A percentile compares a stretch with the other conserved stretches of the same genome.
Conservation (phyloP, 768 basidiomycete species). For the Lactarius tabidus region DNA sequence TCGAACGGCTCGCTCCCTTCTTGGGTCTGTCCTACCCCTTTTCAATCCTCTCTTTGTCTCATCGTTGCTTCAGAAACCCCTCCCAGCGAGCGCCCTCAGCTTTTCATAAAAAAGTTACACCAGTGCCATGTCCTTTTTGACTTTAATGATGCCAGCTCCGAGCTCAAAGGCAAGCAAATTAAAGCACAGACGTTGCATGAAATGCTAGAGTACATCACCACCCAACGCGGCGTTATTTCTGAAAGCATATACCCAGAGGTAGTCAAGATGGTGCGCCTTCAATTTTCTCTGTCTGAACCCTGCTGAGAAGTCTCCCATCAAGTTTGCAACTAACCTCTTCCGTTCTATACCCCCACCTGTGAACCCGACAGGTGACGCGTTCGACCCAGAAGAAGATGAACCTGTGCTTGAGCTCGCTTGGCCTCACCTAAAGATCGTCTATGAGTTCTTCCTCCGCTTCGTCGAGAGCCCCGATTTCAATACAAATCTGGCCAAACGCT, state of each 20-base stretch:
- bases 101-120: conserved; percentile 92
- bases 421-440: conserved; percentile 99
- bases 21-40: conserved; percentile 50
- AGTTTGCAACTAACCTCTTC: conserved; percentile 99
- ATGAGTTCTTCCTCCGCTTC: conserved; percentile 99
- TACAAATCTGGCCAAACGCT: conserved; percentile 95
- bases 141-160: conserved; percentile 95
- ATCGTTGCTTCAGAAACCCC: conserved; percentile 67
- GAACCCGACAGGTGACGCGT: conserved; percentile 96
- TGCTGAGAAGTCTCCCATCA: conserved; percentile 10
- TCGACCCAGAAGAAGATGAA: conserved; percentile 99
- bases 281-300: conserved; percentile 17
- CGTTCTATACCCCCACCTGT: conserved; percentile 99
- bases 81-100: conserved; percentile 77
- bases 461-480: conserved; percentile 98
- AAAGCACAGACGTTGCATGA: conserved; percentile 97
- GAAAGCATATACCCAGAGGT: conserved; percentile 99
- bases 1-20: conserved; percentile 91
- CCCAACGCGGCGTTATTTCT: conserved; percentile 92
- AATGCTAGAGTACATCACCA: conserved; percentile 98
- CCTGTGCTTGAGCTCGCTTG: conserved; percentile 98
- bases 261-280: conserved; percentile 81
- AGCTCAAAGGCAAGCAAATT: conserved; percentile 96
- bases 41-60: conserved; percentile 18
- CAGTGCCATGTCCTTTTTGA: conserved; percentile 98